Evolutionary conservation across 768 basidiomycete genomes (phyloP).

Genomic region (Dendrothele bispora): DNA sequence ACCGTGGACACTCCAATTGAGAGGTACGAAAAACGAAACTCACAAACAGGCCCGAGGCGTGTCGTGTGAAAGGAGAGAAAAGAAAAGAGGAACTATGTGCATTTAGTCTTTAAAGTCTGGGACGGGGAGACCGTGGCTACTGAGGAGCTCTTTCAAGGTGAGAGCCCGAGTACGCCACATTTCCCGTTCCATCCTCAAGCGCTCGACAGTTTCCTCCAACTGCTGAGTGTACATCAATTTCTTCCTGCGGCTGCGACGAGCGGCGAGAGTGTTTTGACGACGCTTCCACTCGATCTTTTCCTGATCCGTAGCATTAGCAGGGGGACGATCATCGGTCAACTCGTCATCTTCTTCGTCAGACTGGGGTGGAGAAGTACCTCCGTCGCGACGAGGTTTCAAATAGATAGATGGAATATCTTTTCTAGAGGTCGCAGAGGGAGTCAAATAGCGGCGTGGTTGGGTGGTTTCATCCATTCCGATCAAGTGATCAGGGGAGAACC

Average conservation of each 20-base stretch:
- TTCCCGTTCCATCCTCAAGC: slow-evolving; percentile 48
- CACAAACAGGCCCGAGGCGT: too few relatives aligned
- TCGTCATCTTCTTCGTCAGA: slow-evolving; percentile 40
- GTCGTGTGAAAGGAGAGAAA: too few relatives aligned
- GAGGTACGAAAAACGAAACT: too few relatives aligned
- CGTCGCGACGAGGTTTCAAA: slow-evolving; percentile 2
- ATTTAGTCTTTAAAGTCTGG: slow-evolving; percentile 33
- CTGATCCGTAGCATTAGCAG: slow-evolving; percentile 38
- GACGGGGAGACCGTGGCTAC: slow-evolving; percentile 45
- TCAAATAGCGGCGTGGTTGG: slow-evolving; percentile 57
- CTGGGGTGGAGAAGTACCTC: slow-evolving; percentile 31
- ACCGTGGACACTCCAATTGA: too few relatives aligned
- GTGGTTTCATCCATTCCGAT: slow-evolving; percentile 54
- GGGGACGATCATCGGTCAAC: slow-evolving; percentile 23
- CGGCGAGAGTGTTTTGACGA: slow-evolving; percentile 71
- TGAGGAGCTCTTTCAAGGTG: slow-evolving; percentile 40
- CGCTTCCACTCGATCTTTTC: slow-evolving; percentile 69
- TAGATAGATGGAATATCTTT: slow-evolving; percentile 30
- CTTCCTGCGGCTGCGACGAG: slow-evolving; percentile 62
- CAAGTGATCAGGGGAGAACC: slow-evolving; percentile 9
- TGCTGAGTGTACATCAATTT: slow-evolving; percentile 64
- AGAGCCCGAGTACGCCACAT: slow-evolving; percentile 48
- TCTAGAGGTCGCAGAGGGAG: slow-evolving; percentile 59
- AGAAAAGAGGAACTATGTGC: slow-evolving; percentile 16
- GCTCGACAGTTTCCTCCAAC: slow-evolving; percentile 48